Percentiles rank a stretch among this genome's conserved stretches.
phyloP scores from a whole-genome alignment of 176 grass and related monocot genomes.

The Poa annua region DNA sequence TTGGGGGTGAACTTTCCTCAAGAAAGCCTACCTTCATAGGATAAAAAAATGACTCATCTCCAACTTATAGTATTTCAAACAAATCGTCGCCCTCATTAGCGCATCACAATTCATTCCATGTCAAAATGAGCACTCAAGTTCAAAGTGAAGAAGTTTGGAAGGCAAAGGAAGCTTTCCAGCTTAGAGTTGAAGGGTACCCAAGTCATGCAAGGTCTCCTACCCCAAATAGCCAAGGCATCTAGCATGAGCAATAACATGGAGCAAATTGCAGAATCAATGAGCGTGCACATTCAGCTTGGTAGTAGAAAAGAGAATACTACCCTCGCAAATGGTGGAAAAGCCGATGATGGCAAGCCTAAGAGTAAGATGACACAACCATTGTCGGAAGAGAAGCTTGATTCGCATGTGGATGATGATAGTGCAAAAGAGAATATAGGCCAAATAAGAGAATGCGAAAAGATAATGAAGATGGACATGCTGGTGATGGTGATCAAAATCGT shows the following conservation, averaged over 20 bases:
- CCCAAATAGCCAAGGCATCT: neutral
- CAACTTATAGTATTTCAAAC: neutral
- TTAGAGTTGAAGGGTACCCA: neutral
- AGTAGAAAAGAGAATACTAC: neutral
- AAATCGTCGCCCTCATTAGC: neutral
- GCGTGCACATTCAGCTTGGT: neutral
- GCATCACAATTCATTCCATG: neutral
- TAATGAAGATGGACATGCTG: neutral
- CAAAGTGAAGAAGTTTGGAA: neutral
- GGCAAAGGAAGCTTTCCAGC: neutral
- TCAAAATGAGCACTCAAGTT: neutral
- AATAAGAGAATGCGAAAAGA: neutral
- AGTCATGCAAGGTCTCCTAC: neutral
- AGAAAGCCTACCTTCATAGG: neutral
- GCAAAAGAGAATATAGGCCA: neutral
- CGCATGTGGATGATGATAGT: neutral
- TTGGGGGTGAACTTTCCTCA: neutral
- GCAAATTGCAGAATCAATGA: neutral
- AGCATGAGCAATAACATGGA: neutral
- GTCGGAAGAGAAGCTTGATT: neutral
- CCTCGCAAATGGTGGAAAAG: neutral
- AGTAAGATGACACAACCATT: neutral
- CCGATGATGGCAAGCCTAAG: neutral
- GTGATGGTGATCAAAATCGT: neutral
- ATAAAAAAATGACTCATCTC: neutral